Evolutionary conservation across 2,329 filamentous ascomycete species (phyloP).

Genomic region (Fusarium pilosicola): DNA sequence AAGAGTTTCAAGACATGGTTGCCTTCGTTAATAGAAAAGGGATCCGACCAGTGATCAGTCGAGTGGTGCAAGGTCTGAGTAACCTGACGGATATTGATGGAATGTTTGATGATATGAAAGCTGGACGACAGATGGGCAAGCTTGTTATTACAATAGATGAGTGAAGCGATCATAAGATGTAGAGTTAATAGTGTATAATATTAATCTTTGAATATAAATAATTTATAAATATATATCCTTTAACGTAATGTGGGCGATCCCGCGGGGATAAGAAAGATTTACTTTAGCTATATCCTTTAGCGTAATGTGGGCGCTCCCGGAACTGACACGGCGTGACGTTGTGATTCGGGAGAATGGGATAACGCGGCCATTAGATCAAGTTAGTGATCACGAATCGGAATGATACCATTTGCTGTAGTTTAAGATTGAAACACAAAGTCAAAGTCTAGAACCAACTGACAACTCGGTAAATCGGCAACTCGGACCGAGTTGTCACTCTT

Average conservation of each 20-base stretch:
- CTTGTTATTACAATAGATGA: not conserved
- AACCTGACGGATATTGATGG: fast-evolving
- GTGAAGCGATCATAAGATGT: not conserved
- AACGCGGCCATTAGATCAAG: not conserved
- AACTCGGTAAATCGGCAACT: not conserved
- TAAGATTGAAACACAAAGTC: not conserved
- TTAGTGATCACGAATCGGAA: not conserved
- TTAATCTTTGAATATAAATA: no score
- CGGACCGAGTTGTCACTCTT: not conserved
- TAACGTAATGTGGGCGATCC: no score
- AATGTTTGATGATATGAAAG: not conserved
- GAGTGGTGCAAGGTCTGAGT: not conserved
- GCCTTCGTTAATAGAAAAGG: not conserved
- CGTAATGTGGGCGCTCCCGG: not conserved
- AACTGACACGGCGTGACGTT: not conserved
- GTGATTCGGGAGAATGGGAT: not conserved
- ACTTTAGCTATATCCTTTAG: not conserved
- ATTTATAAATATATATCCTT: no score
- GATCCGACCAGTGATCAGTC: not conserved
- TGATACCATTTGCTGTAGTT: not conserved
- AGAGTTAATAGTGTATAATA: not conserved
- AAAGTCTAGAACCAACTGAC: not conserved
- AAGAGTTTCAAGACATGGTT: not conserved
- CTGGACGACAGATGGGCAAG: not conserved
- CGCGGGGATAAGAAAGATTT: not conserved